Evolutionary conservation across 1,284 basidiomycete species (phyloP), one percentile per base, ranked within the genome.

Genomic region (Termitomyces sp.): DNA sequence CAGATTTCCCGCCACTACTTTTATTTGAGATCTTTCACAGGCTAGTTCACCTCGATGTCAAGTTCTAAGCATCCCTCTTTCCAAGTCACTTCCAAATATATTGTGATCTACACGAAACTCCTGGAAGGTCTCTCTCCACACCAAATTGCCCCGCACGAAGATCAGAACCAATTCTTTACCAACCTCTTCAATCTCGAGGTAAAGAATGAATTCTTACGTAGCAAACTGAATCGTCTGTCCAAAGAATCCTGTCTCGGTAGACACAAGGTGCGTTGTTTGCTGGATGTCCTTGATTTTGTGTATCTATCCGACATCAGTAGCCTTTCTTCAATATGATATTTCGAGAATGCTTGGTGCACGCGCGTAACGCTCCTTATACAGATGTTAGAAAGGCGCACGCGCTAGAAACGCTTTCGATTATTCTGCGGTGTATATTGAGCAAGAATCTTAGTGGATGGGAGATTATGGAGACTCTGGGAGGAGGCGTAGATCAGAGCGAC

Each of bases 381-480:
- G 74, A 77, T 54, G 55, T 63, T 19, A 70, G 62, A 49, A 76
- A 73, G 53, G 57, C 57, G 0, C 72, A 83, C 54, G 70, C 79
- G 1, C 62, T 84, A 7, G 71, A 78, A 56, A 81, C 79, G 0
- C 63, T 84, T 26, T 65, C 71, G 0, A 64, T 80, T 14, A 28
- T 80, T 3, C 62, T 76, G 26, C 72, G 75, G 16, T 70, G 68
- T 49, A 61, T 83, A 14, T 67, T 85, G 39, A 69, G 68, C 42
- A 84, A 85, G 65, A 75, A 78, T 48, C 60, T 80, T 0, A 73
- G 78, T 3, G 84, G 84, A 19, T 85, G 80, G 81, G 84, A 86
- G 61, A 73, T 81, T 8, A 86, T 86, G 83, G 79, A 85, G 35
- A 64, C 83, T 24, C 75, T 86, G 47, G 81, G 81, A 2, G 80